Base-by-base conservation (phyloP, 2,329 filamentous ascomycete species). In the Sporothrix variecibatus region DNA sequence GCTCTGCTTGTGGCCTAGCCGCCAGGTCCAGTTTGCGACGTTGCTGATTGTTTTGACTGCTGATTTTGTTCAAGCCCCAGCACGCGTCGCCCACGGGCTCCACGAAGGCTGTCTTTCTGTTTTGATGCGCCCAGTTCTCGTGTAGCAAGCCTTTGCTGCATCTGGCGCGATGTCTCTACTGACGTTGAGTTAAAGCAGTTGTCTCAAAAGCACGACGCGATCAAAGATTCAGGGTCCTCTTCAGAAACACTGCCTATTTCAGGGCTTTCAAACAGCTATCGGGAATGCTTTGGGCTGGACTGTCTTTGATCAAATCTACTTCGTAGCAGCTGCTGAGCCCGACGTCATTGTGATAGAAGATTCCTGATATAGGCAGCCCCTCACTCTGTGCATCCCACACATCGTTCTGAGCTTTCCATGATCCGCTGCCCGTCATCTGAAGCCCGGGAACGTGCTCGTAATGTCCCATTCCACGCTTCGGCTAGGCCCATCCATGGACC, bases 1-100 rank as follows among this genome's bases (percentile, higher is more conserved):
- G 53, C 11, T 28, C 62, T 67, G n/a, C 15, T 67, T 67, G 38
- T 67, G 23, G 62, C 40, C 62, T 43, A 67, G 56, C 34, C 34
- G 56, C 56, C 28, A 34, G 28, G 23, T 28, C 15, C 6, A 11
- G n/a, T 34, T 34, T 40, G 43, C 43, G 43, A 49, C 58, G 17
- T 62, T 58, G 20, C 58, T 31, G 53, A 58, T 58, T 28, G 58
- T n/a, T 20, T 38, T 17, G 20, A 23, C 20, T 64, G 58, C 58
- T 64, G 38, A 46, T 65, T 65, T 26, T n/a, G 40, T n/a, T n/a
- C 15, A 15, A 38, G 23, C 34, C 31, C 34, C 31, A 38, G 62
- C 38, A 67, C 62, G 62, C 62, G 62, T 46, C 62, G 1, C 5
- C 62, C 38, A 46, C 62, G 38, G 46, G 43, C 38, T 17, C 38